Evolutionary conservation across 768 basidiomycete genomes (phyloP).

Genomic region (Melanogaster broomeanus): DNA sequence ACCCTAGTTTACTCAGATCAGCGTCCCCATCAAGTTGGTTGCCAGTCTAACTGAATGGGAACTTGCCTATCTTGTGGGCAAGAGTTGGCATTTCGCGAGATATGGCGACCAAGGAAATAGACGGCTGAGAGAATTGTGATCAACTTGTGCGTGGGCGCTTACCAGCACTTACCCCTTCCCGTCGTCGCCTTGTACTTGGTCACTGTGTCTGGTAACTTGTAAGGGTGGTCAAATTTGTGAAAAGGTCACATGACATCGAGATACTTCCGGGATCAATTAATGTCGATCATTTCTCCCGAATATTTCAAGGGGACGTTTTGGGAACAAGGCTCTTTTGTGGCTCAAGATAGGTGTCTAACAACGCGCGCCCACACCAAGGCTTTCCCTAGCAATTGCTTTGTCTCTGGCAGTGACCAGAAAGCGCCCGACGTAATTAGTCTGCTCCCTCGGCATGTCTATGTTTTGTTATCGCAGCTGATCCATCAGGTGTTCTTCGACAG

Average conservation of each 20-base stretch:
- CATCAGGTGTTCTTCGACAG: background rate
- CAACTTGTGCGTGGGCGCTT: background rate
- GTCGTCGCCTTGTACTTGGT: no score
- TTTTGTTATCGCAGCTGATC: background rate
- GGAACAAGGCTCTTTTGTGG: constrained; percentile 25
- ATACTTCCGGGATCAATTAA: background rate
- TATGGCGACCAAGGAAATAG: background rate
- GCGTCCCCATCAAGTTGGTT: background rate
- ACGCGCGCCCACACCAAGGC: constrained; percentile 10
- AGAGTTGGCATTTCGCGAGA: constrained; percentile 20
- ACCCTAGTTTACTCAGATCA: constrained; percentile 51
- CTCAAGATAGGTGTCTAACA: background rate
- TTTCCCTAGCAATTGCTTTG: constrained; percentile 11
- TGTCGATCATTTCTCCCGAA: constrained; percentile 17
- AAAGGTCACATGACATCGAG: background rate
- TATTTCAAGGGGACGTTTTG: no score
- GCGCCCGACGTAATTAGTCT: constrained; percentile 1
- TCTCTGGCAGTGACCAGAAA: background rate
- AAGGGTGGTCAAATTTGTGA: no score
- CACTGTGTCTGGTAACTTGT: no score
- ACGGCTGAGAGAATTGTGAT: background rate
- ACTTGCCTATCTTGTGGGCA: constrained; percentile 53
- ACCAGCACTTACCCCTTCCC: background rate
- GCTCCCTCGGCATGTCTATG: background rate
- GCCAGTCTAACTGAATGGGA: background rate